Evolutionary conservation across 192 early-diverging fungal genomes (phyloP), one percentile per base, ranked within the genome.

Genomic region (Dissophora globulifera): DNA sequence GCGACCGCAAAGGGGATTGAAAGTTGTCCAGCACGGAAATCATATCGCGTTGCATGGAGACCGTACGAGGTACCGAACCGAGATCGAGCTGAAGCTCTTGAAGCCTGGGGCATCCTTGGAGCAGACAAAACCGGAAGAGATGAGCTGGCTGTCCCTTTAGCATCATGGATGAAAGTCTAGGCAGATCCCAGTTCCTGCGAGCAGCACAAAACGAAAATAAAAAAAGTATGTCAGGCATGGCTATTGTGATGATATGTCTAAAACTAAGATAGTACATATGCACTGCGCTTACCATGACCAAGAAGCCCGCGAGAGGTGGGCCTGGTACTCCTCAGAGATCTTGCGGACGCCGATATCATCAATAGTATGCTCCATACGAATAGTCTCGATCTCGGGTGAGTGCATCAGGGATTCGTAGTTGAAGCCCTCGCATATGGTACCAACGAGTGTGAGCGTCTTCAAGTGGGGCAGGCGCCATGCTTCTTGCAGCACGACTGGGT

Each of bases 141-240:
- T 70, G 68, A 10, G 68, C 58, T 27, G 50, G 51, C 3, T 25
- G 30, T 25, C 68, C 68, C 0, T 33, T 60, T 15, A 70, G 23
- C 0, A 2, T 0, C 22, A 60, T 5, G 0, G 50, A 27, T 17
- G 45, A 22, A 19, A 70, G 68, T 27, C 19, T 11, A 30, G 68
- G 58, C 29, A 70, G 10, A 12, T 17, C n/a, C 68, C 68, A 70
- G 25, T 27, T 56, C 68, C 68, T 70, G 29, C 31, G 22, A 45
- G 16, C 16, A 45, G n/a, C n/a, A n/a, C n/a, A n/a, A n/a, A n/a
- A n/a, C n/a, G n/a, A n/a, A n/a, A n/a, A n/a, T n/a, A n/a, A n/a
- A n/a, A n/a, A n/a, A n/a, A n/a, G n/a, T n/a, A n/a, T n/a, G n/a
- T n/a, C n/a, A n/a, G n/a, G n/a, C n/a, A n/a, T n/a, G n/a, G n/a